phyloP scores from a whole-genome alignment of 345 rosid species.

The Linum usitatissimum region DNA sequence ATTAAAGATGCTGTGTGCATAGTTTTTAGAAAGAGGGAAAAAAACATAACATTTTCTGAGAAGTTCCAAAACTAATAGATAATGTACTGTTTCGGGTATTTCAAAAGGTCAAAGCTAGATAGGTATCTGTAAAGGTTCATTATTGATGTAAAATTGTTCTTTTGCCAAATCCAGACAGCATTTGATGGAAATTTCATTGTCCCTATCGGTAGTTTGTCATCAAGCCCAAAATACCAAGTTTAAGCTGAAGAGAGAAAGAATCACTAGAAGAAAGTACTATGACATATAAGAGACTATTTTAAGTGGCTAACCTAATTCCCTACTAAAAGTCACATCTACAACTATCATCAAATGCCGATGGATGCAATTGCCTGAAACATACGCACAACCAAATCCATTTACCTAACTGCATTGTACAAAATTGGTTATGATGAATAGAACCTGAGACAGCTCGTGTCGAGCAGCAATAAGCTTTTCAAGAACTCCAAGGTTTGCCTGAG shows the following conservation, averaged over 20 bases:
- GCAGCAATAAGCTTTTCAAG: slow-evolving; percentile 65
- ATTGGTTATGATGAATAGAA: slow-evolving; percentile 18
- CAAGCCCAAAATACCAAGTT: background rate
- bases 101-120: background rate
- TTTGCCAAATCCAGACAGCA: too few species aligned
- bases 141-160: background rate
- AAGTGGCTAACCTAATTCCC: background rate
- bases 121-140: background rate
- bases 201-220: background rate
- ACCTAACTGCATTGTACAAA: background rate
- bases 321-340: too few species aligned
- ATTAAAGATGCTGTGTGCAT: background rate
- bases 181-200: too few species aligned
- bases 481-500: slow-evolving; percentile 60
- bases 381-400: background rate
- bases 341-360: too few species aligned
- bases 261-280: background rate
- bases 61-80: background rate
- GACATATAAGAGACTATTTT: background rate
- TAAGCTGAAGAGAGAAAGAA: background rate
- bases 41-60: too few species aligned
- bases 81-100: background rate
- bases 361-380: too few species aligned
- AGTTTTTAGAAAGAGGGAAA: background rate
- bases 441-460: slow-evolving; percentile 88